Evolutionary conservation across 768 basidiomycete genomes (phyloP), one percentile per base, ranked within the genome.

Genomic region (Termitomyces sp.): DNA sequence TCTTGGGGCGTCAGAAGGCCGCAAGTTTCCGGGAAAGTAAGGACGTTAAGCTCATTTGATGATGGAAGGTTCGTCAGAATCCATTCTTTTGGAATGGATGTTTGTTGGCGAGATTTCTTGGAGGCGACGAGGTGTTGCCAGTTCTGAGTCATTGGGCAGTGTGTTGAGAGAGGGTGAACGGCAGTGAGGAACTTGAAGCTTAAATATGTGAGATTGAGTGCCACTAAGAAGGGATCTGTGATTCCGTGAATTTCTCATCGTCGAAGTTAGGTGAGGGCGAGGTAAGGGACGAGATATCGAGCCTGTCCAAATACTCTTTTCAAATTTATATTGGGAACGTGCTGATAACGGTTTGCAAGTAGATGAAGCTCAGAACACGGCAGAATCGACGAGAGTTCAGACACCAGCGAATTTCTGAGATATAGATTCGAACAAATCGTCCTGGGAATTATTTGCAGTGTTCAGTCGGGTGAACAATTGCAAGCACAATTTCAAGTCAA

Each of bases 41-140:
- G 74, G 36, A 91, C 84, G 64, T 86, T 78, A 50, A 79, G 75
- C 6, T 74, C 69, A 16, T 76, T 71, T n/a, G 74, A 67, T 1
- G 81, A 65, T n/a, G 85, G 85, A 0, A 73, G 69, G 36, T 75
- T 65, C 5, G 67, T 60, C 46, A 88, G 72, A 40, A 82, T 62
- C 89, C 89, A 93, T 50, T 84, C 83, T 55, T 76, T 71, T 0
- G 91, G 90, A 36, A 91, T 85, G 1, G 78, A 69, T 3, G 77
- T 79, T 20, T 72, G 67, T 65, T 88, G 89, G 36, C 74, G 71
- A 16, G 54, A 66, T 62, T 77, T 80, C 70, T 89, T 89, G 50
- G 82, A 81, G 3, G 74, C 72, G 36, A 76, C 81, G 8, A 85
- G 73, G 24, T 78, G 71, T 65, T 75, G 71, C 88, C 88, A 89